These are phyloP conservation scores for Firmiana major DNA, from an alignment of 345 rosid genomes.

Conservation along the genomic window DNA sequence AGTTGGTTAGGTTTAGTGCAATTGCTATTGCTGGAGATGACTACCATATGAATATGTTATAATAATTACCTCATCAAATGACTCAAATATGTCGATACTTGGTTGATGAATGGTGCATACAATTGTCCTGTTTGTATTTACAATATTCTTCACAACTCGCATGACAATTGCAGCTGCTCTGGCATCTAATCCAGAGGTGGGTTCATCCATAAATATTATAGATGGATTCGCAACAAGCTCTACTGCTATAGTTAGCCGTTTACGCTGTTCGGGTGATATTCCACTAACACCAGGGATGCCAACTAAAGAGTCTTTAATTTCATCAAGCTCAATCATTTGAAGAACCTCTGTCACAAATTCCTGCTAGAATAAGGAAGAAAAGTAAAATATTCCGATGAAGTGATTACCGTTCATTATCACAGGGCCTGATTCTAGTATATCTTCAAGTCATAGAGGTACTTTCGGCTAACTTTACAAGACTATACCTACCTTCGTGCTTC, in stretches of 20 bases:
- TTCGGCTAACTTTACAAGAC: neutral
- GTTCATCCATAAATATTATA: slow-evolving; percentile 62
- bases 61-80: slow-evolving; percentile 47
- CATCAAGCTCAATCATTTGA: slow-evolving; percentile 47
- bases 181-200: slow-evolving; percentile 60
- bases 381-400: neutral
- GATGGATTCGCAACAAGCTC: slow-evolving; percentile 60
- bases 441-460: neutral
- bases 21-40: neutral
- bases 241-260: slow-evolving; percentile 56
- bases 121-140: slow-evolving; percentile 37
- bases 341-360: slow-evolving; percentile 49
- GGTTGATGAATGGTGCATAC: slow-evolving; percentile 63
- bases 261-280: slow-evolving; percentile 50
- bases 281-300: slow-evolving; percentile 43
- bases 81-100: slow-evolving; percentile 54
- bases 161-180: slow-evolving; percentile 64
- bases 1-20: neutral
- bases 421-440: neutral
- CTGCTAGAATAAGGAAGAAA: slow-evolving; percentile 15
- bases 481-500: neutral
- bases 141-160: slow-evolving; percentile 52
- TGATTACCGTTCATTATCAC: neutral
- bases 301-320: slow-evolving; percentile 44
- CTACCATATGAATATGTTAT: too few species aligned